These are phyloP conservation scores for Suillus bovinus DNA, from an alignment of 768 basidiomycete genomes.

Conservation along the genomic window DNA sequence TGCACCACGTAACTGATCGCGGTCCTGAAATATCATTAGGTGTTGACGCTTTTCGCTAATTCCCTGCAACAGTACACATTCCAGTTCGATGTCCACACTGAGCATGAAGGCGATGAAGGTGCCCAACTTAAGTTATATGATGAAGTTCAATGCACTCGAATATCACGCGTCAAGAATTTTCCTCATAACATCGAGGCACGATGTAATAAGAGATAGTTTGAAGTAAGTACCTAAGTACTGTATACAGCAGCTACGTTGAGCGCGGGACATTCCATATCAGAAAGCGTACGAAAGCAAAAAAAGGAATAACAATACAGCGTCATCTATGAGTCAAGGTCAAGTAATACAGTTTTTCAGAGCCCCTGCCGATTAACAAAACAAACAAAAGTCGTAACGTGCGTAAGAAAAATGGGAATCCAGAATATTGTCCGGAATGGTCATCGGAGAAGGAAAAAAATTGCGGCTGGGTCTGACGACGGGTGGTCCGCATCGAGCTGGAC, in stretches of 20 bases:
- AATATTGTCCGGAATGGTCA: slow-evolving; percentile 9
- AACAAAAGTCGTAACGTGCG: neutral
- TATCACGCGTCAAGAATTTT: neutral
- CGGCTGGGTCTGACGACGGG: neutral
- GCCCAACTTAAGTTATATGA: neutral
- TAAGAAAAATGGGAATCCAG: slow-evolving; percentile 9
- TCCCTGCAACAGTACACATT: neutral
- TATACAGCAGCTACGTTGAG: too few relatives aligned
- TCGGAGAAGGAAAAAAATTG: neutral
- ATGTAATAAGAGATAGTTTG: neutral
- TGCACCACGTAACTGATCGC: neutral
- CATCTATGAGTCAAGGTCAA: slow-evolving; percentile 19
- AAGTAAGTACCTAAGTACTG: neutral
- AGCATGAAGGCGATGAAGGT: neutral
- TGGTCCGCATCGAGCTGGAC: slow-evolving; percentile 1
- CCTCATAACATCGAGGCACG: neutral
- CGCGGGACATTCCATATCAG: neutral
- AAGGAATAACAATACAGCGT: slow-evolving; percentile 26
- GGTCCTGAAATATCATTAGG: neutral
- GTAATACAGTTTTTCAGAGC: slow-evolving; percentile 19
- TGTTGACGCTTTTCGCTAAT: neutral
- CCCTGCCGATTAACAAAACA: neutral
- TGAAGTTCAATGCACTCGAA: neutral
- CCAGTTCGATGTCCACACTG: too few relatives aligned
- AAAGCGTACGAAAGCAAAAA: slow-evolving; percentile 5